Conservation (phyloP, 192 early-diverging fungal species). For the Podila epigama region DNA sequence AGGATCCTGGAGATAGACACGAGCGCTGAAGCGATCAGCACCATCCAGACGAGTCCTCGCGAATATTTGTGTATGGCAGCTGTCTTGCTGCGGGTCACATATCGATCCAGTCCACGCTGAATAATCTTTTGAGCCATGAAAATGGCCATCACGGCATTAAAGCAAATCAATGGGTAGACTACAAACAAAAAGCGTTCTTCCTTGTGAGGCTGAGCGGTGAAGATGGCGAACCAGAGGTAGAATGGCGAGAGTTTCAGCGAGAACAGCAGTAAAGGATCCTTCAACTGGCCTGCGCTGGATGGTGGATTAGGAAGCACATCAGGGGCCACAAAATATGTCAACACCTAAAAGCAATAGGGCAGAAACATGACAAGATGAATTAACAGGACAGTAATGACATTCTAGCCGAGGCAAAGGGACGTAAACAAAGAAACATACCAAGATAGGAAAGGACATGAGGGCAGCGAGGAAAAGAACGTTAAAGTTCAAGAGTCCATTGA, state of each 20-base stretch:
- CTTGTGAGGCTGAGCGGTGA: slow-evolving; percentile 93
- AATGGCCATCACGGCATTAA: slow-evolving; percentile 76
- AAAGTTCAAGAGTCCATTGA: slow-evolving; percentile 92
- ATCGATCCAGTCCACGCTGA: slow-evolving; percentile 51
- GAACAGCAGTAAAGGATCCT: slow-evolving; percentile 56
- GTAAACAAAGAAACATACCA: slow-evolving; percentile 54
- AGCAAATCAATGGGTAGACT: slow-evolving; percentile 86
- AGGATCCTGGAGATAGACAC: slow-evolving; percentile 76
- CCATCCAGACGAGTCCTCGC: slow-evolving; percentile 41
- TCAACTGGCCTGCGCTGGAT: slow-evolving; percentile 14
- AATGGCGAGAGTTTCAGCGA: slow-evolving; percentile 71
- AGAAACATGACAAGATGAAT: not conserved
- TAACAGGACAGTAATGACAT: not conserved
- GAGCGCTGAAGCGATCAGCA: slow-evolving; percentile 52
- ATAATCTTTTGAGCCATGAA: slow-evolving; percentile 54
- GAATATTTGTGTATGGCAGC: slow-evolving; percentile 40
- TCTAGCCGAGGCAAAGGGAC: not conserved
- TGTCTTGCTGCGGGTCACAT: slow-evolving; percentile 41
- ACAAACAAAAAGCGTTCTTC: slow-evolving; percentile 96
- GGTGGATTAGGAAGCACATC: slow-evolving; percentile 49
- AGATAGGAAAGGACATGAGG: slow-evolving; percentile 63
- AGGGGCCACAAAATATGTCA: slow-evolving; percentile 54
- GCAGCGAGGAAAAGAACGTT: slow-evolving; percentile 83
- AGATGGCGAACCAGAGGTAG: slow-evolving; percentile 77
- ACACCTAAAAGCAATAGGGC: too few species aligned